These are phyloP conservation scores for Haplosporangium gracile DNA, from an alignment of 192 early-diverging fungal species.

Conservation along the genomic window DNA sequence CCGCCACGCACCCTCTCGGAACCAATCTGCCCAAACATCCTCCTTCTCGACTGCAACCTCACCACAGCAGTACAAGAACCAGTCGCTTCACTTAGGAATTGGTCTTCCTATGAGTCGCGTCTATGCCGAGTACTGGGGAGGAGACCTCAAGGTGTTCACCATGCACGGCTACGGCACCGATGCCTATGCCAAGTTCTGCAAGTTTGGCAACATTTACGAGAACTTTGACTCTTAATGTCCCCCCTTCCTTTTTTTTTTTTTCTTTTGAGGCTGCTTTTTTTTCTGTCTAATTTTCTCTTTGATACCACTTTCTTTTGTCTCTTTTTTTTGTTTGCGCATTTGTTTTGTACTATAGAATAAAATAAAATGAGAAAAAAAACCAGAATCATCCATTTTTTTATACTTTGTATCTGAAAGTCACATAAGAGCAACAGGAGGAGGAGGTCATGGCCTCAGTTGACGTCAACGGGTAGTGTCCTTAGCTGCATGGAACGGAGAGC, in stretches of 20 bases:
- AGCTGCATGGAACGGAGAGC: too few relatives aligned
- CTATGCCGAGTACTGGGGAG: conserved; percentile 98
- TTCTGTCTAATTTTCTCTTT: not conserved
- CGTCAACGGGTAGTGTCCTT: too few relatives aligned
- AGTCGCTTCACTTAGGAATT: conserved; percentile 79
- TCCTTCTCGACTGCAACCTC: conserved; percentile 28
- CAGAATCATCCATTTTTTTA: not conserved
- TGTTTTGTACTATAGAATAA: conserved; percentile 8
- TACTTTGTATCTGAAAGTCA: not conserved
- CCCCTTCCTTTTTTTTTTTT: not conserved
- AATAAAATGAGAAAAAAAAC: not conserved
- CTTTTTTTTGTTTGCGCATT: not conserved
- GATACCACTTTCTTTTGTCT: not conserved
- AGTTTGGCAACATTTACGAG: conserved; percentile 78
- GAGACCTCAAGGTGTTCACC: conserved; percentile 80
- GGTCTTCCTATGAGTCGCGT: conserved; percentile 92
- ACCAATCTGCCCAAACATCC: not conserved
- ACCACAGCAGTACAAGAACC: conserved; percentile 16
- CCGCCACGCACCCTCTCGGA: conserved; percentile 25
- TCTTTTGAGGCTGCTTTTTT: not conserved
- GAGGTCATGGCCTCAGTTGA: too few relatives aligned
- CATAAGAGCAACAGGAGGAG: too few relatives aligned
- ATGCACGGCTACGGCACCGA: conserved; percentile 95
- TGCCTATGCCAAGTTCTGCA: conserved; percentile 85
- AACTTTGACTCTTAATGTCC: conserved; percentile 54